Percentiles rank a stretch among this genome's conserved stretches.
phyloP scores from a whole-genome alignment of 2,329 filamentous ascomycete genomes.

The Ophiostoma ips region DNA sequence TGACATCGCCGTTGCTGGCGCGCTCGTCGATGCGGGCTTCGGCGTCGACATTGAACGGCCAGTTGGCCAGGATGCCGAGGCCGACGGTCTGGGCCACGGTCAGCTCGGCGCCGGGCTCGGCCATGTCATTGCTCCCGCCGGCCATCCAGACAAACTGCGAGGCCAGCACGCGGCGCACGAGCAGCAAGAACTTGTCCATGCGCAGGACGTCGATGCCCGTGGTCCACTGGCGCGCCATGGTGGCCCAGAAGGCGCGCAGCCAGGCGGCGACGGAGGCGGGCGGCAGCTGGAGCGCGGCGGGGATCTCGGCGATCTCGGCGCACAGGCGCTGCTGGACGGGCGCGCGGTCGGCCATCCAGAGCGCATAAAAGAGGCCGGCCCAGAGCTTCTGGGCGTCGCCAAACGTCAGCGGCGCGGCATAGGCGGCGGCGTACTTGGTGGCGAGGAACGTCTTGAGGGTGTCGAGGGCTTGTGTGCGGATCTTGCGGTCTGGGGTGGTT shows the following conservation, averaged over 20 bases:
- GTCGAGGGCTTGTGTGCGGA: slow-evolving; percentile 61
- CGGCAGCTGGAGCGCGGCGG: slow-evolving; percentile 28
- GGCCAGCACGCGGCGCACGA: slow-evolving; percentile 65
- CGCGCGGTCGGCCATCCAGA: slow-evolving; percentile 89
- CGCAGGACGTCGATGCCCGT: slow-evolving; percentile 57
- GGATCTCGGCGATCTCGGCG: slow-evolving; percentile 57
- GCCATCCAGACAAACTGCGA: slow-evolving; percentile 46
- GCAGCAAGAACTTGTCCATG: slow-evolving; percentile 84
- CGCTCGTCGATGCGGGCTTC: slow-evolving; percentile 22
- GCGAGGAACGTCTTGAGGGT: slow-evolving; percentile 68
- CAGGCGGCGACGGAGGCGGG: slow-evolving; percentile 31
- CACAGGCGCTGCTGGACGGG: slow-evolving; percentile 77
- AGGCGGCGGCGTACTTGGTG: slow-evolving; percentile 28
- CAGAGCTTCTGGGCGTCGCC: slow-evolving; percentile 76
- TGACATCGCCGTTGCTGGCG: too few species aligned
- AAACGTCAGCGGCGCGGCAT: slow-evolving; percentile 39
- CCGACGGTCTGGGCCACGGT: slow-evolving; percentile 19
- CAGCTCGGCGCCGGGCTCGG: slow-evolving; percentile 1
- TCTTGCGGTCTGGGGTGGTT: slow-evolving; percentile 50
- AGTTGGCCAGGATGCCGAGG: slow-evolving; percentile 27
- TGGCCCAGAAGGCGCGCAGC: slow-evolving; percentile 57
- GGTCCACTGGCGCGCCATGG: slow-evolving; percentile 55
- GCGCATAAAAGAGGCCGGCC: slow-evolving; percentile 87
- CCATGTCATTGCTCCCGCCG: slow-evolving; percentile 5
- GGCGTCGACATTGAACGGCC: slow-evolving; percentile 24